Conservation (phyloP, 1,284 basidiomycete genomes). For the Malassezia dermatis region DNA sequence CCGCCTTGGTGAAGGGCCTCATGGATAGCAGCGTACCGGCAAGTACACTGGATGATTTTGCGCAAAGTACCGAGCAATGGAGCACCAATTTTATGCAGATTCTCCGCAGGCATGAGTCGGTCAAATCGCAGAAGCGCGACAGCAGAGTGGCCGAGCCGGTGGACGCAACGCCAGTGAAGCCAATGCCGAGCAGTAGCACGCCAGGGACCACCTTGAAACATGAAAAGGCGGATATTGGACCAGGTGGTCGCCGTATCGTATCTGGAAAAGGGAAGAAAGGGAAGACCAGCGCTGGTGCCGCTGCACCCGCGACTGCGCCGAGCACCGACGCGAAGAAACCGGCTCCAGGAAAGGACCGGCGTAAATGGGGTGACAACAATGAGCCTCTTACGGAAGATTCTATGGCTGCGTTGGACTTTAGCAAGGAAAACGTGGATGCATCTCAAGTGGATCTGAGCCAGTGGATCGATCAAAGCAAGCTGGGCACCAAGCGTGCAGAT, state of each 20-base stretch:
- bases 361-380: slow-evolving; percentile 74
- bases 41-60: slow-evolving; percentile 53
- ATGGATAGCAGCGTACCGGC: neutral
- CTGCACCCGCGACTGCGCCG: slow-evolving; percentile 40
- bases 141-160: neutral
- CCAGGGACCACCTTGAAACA: neutral
- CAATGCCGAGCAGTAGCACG: too few species aligned
- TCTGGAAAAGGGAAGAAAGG: slow-evolving; percentile 51
- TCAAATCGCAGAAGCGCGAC: neutral
- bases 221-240: slow-evolving; percentile 50
- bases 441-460: slow-evolving; percentile 49
- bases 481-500: slow-evolving; percentile 67
- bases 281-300: slow-evolving; percentile 50
- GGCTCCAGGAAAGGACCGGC: slow-evolving; percentile 62
- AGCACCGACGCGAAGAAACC: slow-evolving; percentile 50
- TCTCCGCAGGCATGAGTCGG: slow-evolving; percentile 50
- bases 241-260: slow-evolving; percentile 53
- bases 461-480: slow-evolving; percentile 57
- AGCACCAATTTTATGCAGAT: slow-evolving; percentile 68
- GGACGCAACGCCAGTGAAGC: neutral
- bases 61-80: slow-evolving; percentile 66
- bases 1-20: slow-evolving; percentile 26
- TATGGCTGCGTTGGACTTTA: slow-evolving; percentile 79
- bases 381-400: slow-evolving; percentile 59
- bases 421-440: slow-evolving; percentile 55